phyloP scores from a whole-genome alignment of 768 basidiomycete genomes.

The Leccinum boreale region DNA sequence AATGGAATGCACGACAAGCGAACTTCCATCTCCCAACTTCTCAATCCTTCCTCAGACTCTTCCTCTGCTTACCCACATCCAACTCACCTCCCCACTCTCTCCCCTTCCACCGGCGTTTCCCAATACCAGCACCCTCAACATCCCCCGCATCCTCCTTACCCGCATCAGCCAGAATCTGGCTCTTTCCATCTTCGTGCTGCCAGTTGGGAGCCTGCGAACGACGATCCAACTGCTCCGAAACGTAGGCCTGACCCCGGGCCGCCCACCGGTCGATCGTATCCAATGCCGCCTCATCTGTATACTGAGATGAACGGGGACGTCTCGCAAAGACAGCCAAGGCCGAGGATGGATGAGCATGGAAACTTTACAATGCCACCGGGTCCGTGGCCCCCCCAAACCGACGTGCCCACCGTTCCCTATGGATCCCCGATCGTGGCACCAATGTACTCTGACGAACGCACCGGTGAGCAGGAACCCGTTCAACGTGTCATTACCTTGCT shows the following conservation, averaged over 20 bases:
- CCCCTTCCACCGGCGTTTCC: constrained; percentile 22
- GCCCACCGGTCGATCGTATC: constrained; percentile 33
- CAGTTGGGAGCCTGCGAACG: constrained; percentile 47
- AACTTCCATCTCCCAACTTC: constrained; percentile 48
- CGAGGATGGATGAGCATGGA: constrained; percentile 32
- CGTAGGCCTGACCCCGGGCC: constrained; percentile 34
- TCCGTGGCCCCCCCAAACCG: constrained; percentile 34
- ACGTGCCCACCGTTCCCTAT: constrained; percentile 37
- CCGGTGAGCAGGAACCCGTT: constrained; percentile 38
- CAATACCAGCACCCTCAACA: constrained; percentile 29
- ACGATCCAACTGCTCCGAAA: constrained; percentile 35
- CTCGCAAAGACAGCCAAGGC: constrained; percentile 24
- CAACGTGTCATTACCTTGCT: constrained; percentile 10
- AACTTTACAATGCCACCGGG: constrained; percentile 28
- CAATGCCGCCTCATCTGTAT: constrained; percentile 32
- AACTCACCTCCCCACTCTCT: constrained; percentile 27
- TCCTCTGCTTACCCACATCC: constrained; percentile 33
- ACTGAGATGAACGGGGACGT: constrained; percentile 34
- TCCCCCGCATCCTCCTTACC: constrained; percentile 26
- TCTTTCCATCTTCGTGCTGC: constrained; percentile 60
- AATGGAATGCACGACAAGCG: constrained; percentile 47
- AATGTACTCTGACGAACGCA: constrained; percentile 57
- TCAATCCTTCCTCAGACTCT: constrained; percentile 45
- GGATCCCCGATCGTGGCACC: constrained; percentile 41
- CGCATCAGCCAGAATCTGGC: constrained; percentile 27